A percentile compares a stretch with the other conserved stretches of the same genome.
Conservation (phyloP, 768 basidiomycete genomes). For the Panaeolus cyanescens region DNA sequence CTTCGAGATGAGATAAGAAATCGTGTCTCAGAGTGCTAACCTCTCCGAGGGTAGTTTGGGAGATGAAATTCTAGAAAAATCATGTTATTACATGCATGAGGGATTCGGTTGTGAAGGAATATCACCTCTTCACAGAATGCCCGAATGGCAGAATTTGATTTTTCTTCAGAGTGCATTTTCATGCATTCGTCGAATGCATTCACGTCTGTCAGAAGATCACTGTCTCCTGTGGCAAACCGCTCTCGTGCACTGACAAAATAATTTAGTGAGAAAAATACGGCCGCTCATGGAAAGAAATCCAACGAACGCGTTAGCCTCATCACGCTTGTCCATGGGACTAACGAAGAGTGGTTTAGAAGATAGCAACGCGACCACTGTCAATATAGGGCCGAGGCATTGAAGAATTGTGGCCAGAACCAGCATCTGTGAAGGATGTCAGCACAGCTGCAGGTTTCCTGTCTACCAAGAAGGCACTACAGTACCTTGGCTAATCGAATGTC, state of each 20-base stretch:
- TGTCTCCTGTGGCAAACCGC: slow-evolving; percentile 69
- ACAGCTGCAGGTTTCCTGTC: background rate
- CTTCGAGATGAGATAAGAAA: slow-evolving; percentile 67
- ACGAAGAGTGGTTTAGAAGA: slow-evolving; percentile 89
- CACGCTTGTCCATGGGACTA: slow-evolving; percentile 79
- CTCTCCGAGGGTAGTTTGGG: slow-evolving; percentile 69
- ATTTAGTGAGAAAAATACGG: background rate
- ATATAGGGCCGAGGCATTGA: slow-evolving; percentile 76
- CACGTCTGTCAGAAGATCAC: slow-evolving; percentile 84
- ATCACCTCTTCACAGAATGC: slow-evolving; percentile 74
- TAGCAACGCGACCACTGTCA: slow-evolving; percentile 80
- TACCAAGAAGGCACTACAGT: background rate
- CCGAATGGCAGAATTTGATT: slow-evolving; percentile 45
- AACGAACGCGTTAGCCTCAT: slow-evolving; percentile 72
- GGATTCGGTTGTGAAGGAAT: background rate
- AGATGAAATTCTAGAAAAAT: slow-evolving; percentile 76
- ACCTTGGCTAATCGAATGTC: slow-evolving; percentile 90
- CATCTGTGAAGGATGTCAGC: slow-evolving; percentile 55
- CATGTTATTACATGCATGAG: background rate
- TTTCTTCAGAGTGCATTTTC: slow-evolving; percentile 50
- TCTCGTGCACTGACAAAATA: slow-evolving; percentile 59
- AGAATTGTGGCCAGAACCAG: slow-evolving; percentile 84
- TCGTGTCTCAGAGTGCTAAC: slow-evolving; percentile 78
- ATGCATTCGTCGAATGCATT: slow-evolving; percentile 71
- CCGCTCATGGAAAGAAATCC: background rate